Conservation (phyloP, 306 rosid species). For the Medicago ruthenica region DNA sequence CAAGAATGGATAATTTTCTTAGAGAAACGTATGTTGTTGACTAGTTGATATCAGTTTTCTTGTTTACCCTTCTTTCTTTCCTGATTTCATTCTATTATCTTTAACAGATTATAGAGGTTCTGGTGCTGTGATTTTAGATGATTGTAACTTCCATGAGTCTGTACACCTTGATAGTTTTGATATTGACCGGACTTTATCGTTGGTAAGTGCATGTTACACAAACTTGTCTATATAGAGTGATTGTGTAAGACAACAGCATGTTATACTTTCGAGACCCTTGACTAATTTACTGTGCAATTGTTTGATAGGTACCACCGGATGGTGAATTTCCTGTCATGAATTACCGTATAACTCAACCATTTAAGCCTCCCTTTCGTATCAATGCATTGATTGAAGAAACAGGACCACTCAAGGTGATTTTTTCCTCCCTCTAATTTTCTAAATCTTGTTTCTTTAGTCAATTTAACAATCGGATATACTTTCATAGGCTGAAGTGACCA, state of each 20-base stretch:
- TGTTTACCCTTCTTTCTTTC: conserved; percentile 21
- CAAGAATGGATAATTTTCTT: conserved; percentile 35
- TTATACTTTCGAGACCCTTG: conserved; percentile 24
- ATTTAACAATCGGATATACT: conserved; percentile 30
- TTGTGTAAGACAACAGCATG: conserved; percentile 7
- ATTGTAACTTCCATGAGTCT: conserved; percentile 96
- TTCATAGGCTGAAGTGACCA: conserved; percentile 81
- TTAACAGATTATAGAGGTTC: conserved; percentile 80
- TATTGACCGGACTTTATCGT: conserved; percentile 70
- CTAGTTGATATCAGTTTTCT: conserved; percentile 24
- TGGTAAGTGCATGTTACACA: conserved; percentile 62
- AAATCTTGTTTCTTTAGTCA: conserved; percentile 29
- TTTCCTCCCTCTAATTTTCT: conserved; percentile 19
- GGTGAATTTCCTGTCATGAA: conserved; percentile 98
- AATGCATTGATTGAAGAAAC: conserved; percentile 88
- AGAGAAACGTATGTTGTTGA: conserved; percentile 23
- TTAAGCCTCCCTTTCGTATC: conserved; percentile 86
- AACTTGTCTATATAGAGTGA: neutral
- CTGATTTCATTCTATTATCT: conserved; percentile 37
- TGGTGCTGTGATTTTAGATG: conserved; percentile 81
- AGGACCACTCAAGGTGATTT: conserved; percentile 73
- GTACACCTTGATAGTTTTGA: conserved; percentile 88
- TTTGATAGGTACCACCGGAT: conserved; percentile 79
- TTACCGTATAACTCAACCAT: conserved; percentile 87
- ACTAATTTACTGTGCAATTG: conserved; percentile 34